phyloP scores from a whole-genome alignment of 306 rosid species.

The Prunus fruticosa region DNA sequence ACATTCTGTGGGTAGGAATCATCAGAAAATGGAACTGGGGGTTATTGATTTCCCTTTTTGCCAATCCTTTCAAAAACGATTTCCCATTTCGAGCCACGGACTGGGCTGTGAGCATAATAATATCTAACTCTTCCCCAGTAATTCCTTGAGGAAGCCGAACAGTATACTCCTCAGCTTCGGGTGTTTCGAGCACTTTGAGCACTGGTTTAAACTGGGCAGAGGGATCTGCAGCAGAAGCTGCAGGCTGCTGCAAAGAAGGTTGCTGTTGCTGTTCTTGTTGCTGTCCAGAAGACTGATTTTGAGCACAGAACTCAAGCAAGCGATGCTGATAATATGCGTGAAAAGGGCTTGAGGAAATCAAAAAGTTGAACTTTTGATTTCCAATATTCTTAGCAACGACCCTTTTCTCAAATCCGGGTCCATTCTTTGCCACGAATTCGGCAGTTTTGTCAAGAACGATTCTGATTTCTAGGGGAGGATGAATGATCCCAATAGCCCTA shows the following conservation, averaged over 20 bases:
- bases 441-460: slow-evolving; percentile 87
- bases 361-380: slow-evolving; percentile 77
- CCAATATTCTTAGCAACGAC: slow-evolving; percentile 72
- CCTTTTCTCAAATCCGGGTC: slow-evolving; percentile 86
- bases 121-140: slow-evolving; percentile 90
- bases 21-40: slow-evolving; percentile 92
- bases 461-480: slow-evolving; percentile 85
- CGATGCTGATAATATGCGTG: slow-evolving; percentile 92
- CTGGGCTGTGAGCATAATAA: slow-evolving; percentile 92
- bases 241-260: slow-evolving; percentile 28
- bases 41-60: slow-evolving; percentile 87
- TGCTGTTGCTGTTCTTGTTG: slow-evolving; percentile 21
- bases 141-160: slow-evolving; percentile 96
- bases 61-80: slow-evolving; percentile 82
- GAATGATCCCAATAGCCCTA: slow-evolving; percentile 87
- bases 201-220: slow-evolving; percentile 71
- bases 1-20: slow-evolving; percentile 85
- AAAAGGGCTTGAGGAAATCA: slow-evolving; percentile 67
- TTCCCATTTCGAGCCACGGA: slow-evolving; percentile 95
- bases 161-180: slow-evolving; percentile 80
- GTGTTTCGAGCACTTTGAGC: slow-evolving; percentile 72
- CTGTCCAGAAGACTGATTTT: slow-evolving; percentile 56
- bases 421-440: slow-evolving; percentile 91
- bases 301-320: slow-evolving; percentile 77
- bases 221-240: slow-evolving; percentile 46